phyloP scores from a whole-genome alignment of 805 yeast genomes.

The Lachancea meyersii region DNA sequence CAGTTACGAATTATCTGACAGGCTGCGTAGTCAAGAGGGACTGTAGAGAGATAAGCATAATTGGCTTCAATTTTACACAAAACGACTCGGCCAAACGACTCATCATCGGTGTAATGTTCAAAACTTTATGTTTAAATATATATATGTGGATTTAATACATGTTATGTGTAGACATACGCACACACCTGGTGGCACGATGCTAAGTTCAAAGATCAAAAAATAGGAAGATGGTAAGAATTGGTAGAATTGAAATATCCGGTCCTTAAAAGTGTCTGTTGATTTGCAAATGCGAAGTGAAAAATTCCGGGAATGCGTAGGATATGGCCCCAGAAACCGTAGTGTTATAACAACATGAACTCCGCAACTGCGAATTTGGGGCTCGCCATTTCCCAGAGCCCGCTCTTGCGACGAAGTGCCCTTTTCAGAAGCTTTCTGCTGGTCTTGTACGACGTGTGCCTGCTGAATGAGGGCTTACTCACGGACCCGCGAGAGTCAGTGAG shows the following conservation, averaged over 20 bases:
- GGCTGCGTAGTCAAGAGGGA: too few relatives aligned
- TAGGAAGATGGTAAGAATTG: neutral
- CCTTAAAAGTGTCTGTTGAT: slow-evolving; percentile 1
- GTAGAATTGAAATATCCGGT: slow-evolving; percentile 6
- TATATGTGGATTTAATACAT: neutral
- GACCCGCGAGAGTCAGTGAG: slow-evolving; percentile 10
- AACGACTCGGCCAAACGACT: too few relatives aligned
- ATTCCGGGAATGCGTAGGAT: neutral
- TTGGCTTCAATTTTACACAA: too few relatives aligned
- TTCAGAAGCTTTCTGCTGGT: slow-evolving; percentile 16
- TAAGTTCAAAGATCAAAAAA: slow-evolving; percentile 1
- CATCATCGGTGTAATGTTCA: too few relatives aligned
- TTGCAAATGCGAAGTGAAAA: neutral
- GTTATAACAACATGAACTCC: slow-evolving; percentile 30
- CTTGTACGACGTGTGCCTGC: neutral
- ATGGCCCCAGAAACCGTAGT: neutral
- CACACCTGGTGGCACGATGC: neutral
- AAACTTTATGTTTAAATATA: neutral
- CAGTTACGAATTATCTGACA: too few relatives aligned
- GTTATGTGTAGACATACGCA: neutral
- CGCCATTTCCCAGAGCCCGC: slow-evolving; percentile 32
- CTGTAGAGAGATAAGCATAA: too few relatives aligned
- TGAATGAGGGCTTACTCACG: neutral
- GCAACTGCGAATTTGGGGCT: slow-evolving; percentile 31
- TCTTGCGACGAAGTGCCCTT: slow-evolving; percentile 28